phyloP scores from a whole-genome alignment of 192 early-diverging fungal genomes.

The Physocladia obscura region DNA sequence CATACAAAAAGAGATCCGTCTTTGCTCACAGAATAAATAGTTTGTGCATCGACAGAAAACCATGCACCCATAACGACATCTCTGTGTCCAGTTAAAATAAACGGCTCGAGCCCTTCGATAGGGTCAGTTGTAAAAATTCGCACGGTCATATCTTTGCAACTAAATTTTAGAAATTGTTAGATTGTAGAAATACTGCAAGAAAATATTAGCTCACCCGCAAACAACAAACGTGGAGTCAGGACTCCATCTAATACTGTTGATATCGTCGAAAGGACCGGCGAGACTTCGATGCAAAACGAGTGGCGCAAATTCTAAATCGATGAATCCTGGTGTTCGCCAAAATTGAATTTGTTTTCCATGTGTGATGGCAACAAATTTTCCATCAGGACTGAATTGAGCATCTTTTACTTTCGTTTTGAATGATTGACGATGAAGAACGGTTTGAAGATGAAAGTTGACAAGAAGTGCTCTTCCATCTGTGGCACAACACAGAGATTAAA shows the following conservation, averaged over 20 bases:
- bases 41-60: constrained; percentile 68
- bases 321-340: constrained; percentile 90
- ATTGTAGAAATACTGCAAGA: background rate
- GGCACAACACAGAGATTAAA: background rate
- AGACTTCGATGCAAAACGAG: constrained; percentile 80
- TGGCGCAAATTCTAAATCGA: constrained; percentile 83
- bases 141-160: constrained; percentile 83
- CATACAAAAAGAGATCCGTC: constrained; percentile 91
- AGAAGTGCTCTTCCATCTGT: constrained; percentile 83
- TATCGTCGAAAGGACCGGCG: constrained; percentile 82
- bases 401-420: constrained; percentile 81
- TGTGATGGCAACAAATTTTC: constrained; percentile 82
- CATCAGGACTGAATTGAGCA: constrained; percentile 90
- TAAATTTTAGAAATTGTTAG: background rate
- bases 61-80: constrained; percentile 82
- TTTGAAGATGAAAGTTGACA: constrained; percentile 80
- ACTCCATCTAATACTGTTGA: constrained; percentile 81
- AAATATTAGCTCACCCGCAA: constrained; percentile 23
- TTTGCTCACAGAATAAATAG: constrained; percentile 80
- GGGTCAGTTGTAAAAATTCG: constrained; percentile 72
- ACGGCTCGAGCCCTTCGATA: constrained; percentile 69
- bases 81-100: constrained; percentile 81
- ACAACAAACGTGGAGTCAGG: constrained; percentile 74
- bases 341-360: constrained; percentile 82
- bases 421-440: constrained; percentile 86